A percentile compares a stretch with the other conserved stretches of the same genome.
Evolutionary conservation across 2,329 filamentous ascomycete genomes (phyloP).

Genomic region (Rhytidhysteron rufulum): DNA sequence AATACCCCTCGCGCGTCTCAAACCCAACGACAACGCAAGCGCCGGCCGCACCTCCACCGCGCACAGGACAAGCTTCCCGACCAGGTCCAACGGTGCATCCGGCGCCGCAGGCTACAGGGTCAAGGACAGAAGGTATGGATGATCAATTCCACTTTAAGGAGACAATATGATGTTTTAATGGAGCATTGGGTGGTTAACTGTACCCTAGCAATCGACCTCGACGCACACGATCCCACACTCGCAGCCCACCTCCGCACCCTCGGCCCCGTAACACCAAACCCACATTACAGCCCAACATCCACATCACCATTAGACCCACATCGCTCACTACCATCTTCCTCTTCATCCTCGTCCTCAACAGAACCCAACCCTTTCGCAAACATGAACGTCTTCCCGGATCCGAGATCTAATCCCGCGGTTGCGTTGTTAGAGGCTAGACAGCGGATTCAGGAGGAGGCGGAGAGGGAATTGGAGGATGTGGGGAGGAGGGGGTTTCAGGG

Average conservation of each 20-base stretch:
- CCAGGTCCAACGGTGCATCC: constrained; percentile 41
- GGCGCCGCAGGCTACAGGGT: constrained; percentile 33
- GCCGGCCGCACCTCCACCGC: constrained; percentile 23
- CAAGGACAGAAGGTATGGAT: constrained; percentile 36
- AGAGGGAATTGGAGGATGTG: constrained; percentile 48
- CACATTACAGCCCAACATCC: constrained; percentile 54
- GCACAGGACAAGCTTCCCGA: constrained; percentile 22
- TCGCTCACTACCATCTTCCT: constrained; percentile 23
- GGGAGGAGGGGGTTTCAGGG: constrained; percentile 40
- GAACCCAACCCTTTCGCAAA: constrained; percentile 10
- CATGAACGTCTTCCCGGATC: constrained; percentile 28
- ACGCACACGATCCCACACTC: constrained; percentile 61
- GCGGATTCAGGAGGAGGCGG: constrained; percentile 49
- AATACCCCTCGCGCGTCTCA: constrained; percentile 52
- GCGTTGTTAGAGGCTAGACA: constrained; percentile 51
- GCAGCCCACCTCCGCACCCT: constrained; percentile 73
- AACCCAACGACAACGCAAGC: constrained; percentile 25
- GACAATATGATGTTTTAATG: neutral
- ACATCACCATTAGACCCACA: constrained; percentile 42
- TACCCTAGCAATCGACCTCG: constrained; percentile 52
- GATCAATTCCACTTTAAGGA: neutral
- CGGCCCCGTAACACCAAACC: constrained; percentile 56
- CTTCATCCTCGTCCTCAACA: neutral
- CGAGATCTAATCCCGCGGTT: constrained; percentile 51
- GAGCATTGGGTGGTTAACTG: neutral